These are phyloP conservation scores for Gamarada debralockiae DNA, from an alignment of 495 filamentous ascomycete genomes.

Conservation along the genomic window DNA sequence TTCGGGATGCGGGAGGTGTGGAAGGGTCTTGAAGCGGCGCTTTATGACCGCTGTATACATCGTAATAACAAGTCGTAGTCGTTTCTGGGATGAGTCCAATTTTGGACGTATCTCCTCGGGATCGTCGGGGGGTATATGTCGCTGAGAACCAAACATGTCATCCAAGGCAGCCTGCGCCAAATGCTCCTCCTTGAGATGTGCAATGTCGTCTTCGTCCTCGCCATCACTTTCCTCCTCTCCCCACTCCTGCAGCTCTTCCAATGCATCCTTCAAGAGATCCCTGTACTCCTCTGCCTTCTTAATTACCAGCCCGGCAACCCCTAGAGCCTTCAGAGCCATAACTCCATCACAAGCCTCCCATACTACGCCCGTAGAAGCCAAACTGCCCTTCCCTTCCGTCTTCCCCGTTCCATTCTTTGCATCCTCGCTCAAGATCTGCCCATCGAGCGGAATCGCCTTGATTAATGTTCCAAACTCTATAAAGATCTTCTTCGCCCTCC, in stretches of 20 bases:
- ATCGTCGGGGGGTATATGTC: constrained; percentile 50
- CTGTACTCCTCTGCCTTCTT: constrained; percentile 61
- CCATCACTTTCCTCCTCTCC: constrained; percentile 61
- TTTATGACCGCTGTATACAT: constrained; percentile 60
- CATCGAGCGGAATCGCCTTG: constrained; percentile 40
- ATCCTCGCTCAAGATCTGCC: constrained; percentile 35
- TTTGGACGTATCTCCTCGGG: constrained; percentile 49
- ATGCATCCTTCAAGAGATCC: constrained; percentile 72
- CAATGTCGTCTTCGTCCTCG: constrained; percentile 36
- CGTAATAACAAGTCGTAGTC: constrained; percentile 51
- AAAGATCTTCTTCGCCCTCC: constrained; percentile 40
- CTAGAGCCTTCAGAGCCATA: constrained; percentile 54
- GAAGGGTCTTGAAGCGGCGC: constrained; percentile 52
- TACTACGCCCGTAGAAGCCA: constrained; percentile 55
- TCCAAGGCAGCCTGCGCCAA: constrained; percentile 47
- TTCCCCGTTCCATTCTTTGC: constrained; percentile 38
- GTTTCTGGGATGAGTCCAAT: constrained; percentile 51
- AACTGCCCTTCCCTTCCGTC: constrained; percentile 43
- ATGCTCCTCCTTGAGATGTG: constrained; percentile 45
- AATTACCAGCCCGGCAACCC: constrained; percentile 58
- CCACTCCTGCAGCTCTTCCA: constrained; percentile 84
- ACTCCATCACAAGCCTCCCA: constrained; percentile 75
- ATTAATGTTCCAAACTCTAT: constrained; percentile 42
- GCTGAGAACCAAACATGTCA: constrained; percentile 50
- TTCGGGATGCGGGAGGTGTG: constrained; percentile 24